Base-by-base conservation (phyloP, 1,284 basidiomycete species). In the Moesziomyces antarcticus region DNA sequence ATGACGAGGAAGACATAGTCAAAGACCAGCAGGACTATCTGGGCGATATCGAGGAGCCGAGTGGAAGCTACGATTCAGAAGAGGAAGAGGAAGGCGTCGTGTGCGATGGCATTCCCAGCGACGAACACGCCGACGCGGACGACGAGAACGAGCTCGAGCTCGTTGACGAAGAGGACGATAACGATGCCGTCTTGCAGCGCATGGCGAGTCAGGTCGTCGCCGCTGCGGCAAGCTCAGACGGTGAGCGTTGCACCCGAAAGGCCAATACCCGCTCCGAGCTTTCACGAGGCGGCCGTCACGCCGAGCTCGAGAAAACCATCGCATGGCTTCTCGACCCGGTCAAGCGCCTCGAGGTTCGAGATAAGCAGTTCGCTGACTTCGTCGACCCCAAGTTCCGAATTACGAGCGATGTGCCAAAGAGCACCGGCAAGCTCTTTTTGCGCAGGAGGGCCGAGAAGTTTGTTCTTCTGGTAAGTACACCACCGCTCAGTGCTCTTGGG, bases 341-440 rank as follows among this genome's bases (percentile, higher is more conserved):
- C 14, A 54, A 44, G 13, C 68, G 68, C 9, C 45, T 49, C 1
- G 61, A 61, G 10, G 20, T 71, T 7, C 57, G 40, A 5, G n/a
- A 27, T 18, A 60, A 47, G 50, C 27, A 57, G 33, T 71, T 49
- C 24, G 0, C 6, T 18, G 68, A 71, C 1, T 71, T 65, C 24
- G 25, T 71, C 1, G 52, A 21, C 16, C 46, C 25, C 0, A 10
- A 22, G 2, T 27, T 45, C 21, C 68, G 61, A 0, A 22, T 43
- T 5, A 51, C 48, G 13, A 8, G 46, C 9, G 18, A 43, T 0
- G 56, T 61, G 0, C 50, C 60, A 0, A 70, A 64, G 24, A n/a
- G 20, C 1, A 44, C 40, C 18, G 24, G 25, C 41, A 70, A 70
- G 50, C 7, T 5, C 3, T 70, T 64, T 21, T 3, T 52, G 22